Percentiles rank a stretch among this genome's conserved stretches.
Conservation (phyloP, 129 eudicot species). For the Escallonia rubra region DNA sequence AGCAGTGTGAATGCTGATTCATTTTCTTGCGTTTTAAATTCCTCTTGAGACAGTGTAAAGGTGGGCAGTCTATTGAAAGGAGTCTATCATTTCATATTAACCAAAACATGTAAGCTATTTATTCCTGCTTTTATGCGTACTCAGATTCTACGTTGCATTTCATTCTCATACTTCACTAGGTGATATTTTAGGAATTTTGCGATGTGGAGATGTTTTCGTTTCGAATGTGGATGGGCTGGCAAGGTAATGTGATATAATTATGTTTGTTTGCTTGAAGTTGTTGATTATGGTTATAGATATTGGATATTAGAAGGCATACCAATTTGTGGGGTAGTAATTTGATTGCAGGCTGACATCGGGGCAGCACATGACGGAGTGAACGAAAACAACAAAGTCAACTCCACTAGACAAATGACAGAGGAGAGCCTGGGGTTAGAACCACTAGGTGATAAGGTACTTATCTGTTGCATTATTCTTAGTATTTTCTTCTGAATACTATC, state of each 20-base stretch:
- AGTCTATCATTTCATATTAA: constrained; percentile 50
- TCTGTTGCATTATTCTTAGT: too few species aligned
- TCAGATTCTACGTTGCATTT: background rate
- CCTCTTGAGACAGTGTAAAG: constrained; percentile 56
- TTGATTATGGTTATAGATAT: background rate
- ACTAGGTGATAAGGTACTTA: constrained; percentile 32
- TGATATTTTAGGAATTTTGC: constrained; percentile 39
- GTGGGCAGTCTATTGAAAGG: constrained; percentile 53
- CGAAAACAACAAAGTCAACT: constrained; percentile 16
- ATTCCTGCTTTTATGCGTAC: background rate
- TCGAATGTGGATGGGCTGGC: constrained; percentile 83
- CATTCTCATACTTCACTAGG: background rate
- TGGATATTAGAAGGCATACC: background rate
- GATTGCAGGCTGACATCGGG: constrained; percentile 50
- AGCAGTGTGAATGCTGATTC: background rate
- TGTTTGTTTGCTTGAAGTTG: constrained; percentile 8
- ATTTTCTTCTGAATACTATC: too few species aligned
- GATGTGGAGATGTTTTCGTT: constrained; percentile 65
- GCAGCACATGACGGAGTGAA: constrained; percentile 19
- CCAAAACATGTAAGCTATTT: constrained; percentile 28
- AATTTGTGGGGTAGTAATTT: constrained; percentile 17
- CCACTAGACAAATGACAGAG: constrained; percentile 33
- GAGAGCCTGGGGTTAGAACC: constrained; percentile 50
- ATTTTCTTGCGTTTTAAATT: background rate
- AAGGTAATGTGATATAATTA: constrained; percentile 36